Evolutionary conservation across 495 filamentous ascomycete species (phyloP), one percentile per base, ranked within the genome.

Genomic region (Haplographium delicatum): DNA sequence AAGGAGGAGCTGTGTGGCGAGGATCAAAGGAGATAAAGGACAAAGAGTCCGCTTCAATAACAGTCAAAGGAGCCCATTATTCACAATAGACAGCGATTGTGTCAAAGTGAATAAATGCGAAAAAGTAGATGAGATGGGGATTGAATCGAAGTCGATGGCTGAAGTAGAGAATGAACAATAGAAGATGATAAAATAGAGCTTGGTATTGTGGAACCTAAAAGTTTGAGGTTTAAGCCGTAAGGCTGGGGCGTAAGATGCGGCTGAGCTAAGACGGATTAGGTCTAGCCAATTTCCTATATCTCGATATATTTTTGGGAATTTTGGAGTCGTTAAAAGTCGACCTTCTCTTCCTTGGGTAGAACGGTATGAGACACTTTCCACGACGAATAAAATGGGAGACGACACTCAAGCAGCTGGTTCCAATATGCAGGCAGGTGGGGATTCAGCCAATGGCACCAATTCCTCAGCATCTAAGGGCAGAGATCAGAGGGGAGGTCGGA

Each of bases 361-460:
- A 28, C 39, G 48, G 42, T 47, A 61, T 61, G 54, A 54, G 41
- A 48, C 23, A 9, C 41, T 13, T 53, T 22, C 33, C 11, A 57
- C 26, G n/a, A 25, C 26, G 49, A 6, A 16, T 20, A 49, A 48
- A 44, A 61, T 61, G 58, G 54, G 46, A 26, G 58, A 61, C 47
- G 46, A 49, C 23, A 22, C 46, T 43, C 10, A 47, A 10, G 5
- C 42, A 27, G 22, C 47, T 19, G 23, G 18, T n/a, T 39, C 50
- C 23, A 34, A 18, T 18, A 30, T 18, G 19, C 19, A 20, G 16
- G 41, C 24, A 5, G 19, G 18, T 31, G 45, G 24, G 3, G 46
- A 24, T 26, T n/a, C 44, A 3, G 8, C 37, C 5, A 31, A 19
- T 28, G 52, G 31, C n/a, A 18, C 41, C 28, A 28, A 34, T 37